phyloP scores from a whole-genome alignment of 176 grass and related monocot genomes.

The Carex pumila region DNA sequence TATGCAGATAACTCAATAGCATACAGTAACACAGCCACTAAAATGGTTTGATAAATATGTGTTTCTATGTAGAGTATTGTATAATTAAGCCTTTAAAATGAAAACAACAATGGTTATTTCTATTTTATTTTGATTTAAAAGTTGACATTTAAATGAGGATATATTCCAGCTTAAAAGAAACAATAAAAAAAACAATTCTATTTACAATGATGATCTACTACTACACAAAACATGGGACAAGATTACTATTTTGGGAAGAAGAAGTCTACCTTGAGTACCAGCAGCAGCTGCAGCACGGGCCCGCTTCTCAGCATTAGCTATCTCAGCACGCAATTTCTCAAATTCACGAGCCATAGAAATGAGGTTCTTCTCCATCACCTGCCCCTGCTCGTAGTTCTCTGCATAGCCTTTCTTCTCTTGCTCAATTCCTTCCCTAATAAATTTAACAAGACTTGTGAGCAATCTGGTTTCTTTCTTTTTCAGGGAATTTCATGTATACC shows the following conservation, averaged over 20 bases:
- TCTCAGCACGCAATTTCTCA: slow-evolving; percentile 60
- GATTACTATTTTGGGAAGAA: background rate
- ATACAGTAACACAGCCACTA: background rate
- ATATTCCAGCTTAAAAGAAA: background rate
- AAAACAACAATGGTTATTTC: background rate
- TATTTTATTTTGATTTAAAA: background rate
- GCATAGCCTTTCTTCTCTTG: slow-evolving; percentile 34
- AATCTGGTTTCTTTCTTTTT: background rate
- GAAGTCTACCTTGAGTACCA: background rate
- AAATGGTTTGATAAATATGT: background rate
- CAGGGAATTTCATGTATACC: too few relatives aligned
- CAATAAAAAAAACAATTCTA: background rate
- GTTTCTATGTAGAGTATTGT: background rate
- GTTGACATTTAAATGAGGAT: background rate
- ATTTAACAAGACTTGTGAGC: background rate
- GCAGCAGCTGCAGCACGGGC: slow-evolving; percentile 18
- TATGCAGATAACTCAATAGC: background rate
- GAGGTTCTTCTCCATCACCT: slow-evolving; percentile 77
- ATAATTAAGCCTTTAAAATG: background rate
- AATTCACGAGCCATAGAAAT: slow-evolving; percentile 72
- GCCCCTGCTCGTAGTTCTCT: slow-evolving; percentile 29
- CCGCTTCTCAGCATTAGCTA: slow-evolving; percentile 50
- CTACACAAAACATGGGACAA: background rate
- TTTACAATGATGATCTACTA: background rate
- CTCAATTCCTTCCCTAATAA: slow-evolving; percentile 24